Conservation (phyloP, 768 basidiomycete genomes). For the Russula abietina region DNA sequence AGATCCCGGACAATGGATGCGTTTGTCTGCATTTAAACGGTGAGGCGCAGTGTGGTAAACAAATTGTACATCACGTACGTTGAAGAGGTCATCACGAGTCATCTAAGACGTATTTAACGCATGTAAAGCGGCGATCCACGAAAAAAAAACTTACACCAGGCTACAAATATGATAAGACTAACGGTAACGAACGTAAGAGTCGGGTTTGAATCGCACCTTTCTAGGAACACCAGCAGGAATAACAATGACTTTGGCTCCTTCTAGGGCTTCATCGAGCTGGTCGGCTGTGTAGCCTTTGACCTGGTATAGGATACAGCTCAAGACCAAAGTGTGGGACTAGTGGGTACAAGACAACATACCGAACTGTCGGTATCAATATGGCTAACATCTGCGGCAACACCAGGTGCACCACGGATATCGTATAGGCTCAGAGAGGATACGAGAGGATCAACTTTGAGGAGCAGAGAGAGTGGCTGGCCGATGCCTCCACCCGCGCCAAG, state of each 20-base stretch:
- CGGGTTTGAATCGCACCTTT: conserved; percentile 56
- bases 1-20: conserved; percentile 97
- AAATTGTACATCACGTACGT: conserved; percentile 48
- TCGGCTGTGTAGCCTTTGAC: conserved; percentile 78
- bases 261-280: conserved; percentile 83
- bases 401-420: conserved; percentile 92
- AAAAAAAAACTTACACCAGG: conserved; percentile 63
- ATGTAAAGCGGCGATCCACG: conserved; percentile 28
- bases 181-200: neutral
- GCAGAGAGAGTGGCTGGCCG: conserved; percentile 91
- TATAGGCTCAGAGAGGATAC: conserved; percentile 82
- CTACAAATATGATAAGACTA: conserved; percentile 39
- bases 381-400: conserved; percentile 96
- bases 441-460: conserved; percentile 89
- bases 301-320: conserved; percentile 33
- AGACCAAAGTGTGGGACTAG: neutral
- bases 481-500: conserved; percentile 99
- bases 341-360: conserved; percentile 40
- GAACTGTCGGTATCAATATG: conserved; percentile 85
- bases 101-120: conserved; percentile 45
- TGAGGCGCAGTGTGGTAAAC: neutral
- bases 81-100: conserved; percentile 96
- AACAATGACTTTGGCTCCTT: conserved; percentile 86
- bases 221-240: conserved; percentile 99
- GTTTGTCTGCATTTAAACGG: conserved; percentile 59